Evolutionary conservation across 2,329 filamentous ascomycete genomes (phyloP).

Genomic region (Beauveria varroae): DNA sequence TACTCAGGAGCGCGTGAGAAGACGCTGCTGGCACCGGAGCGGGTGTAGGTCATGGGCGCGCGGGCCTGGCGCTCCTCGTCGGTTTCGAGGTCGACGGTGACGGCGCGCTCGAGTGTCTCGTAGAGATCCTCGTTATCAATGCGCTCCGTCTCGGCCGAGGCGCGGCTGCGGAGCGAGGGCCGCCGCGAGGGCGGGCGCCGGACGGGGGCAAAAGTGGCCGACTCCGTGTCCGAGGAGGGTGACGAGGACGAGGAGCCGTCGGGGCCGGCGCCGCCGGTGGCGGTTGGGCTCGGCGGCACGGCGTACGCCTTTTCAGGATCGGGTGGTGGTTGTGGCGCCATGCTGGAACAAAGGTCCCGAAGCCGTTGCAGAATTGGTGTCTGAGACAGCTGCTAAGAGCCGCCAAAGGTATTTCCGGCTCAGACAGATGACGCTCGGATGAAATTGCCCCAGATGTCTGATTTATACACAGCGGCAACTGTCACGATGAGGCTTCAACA

Average conservation of each 20-base stretch:
- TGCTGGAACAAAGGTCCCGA: not conserved
- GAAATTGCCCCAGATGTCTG: no score
- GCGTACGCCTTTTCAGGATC: slow-evolving; percentile 5
- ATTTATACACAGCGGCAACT: not conserved
- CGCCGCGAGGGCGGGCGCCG: not conserved
- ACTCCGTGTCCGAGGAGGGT: not conserved
- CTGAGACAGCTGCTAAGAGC: not conserved
- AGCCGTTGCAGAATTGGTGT: not conserved
- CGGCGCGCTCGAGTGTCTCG: slow-evolving; percentile 25
- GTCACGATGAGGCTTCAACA: not conserved
- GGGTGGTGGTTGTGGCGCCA: not conserved
- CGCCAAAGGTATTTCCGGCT: no score
- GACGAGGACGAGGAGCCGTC: not conserved
- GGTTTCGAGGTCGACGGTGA: slow-evolving; percentile 27
- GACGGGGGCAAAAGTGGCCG: not conserved
- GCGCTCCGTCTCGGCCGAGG: slow-evolving; percentile 10
- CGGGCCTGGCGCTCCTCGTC: slow-evolving; percentile 31
- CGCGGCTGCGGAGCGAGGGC: slow-evolving; percentile 3
- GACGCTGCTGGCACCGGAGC: slow-evolving; percentile 30
- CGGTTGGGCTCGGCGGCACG: not conserved
- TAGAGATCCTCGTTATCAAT: slow-evolving; percentile 19
- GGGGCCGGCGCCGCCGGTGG: not conserved
- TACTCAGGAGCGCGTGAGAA: slow-evolving; percentile 49
- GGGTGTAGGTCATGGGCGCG: slow-evolving; percentile 38
- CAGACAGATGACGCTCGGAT: no score